Evolutionary conservation across 2,329 filamentous ascomycete species (phyloP).

Genomic region (Stemphylium beticola): DNA sequence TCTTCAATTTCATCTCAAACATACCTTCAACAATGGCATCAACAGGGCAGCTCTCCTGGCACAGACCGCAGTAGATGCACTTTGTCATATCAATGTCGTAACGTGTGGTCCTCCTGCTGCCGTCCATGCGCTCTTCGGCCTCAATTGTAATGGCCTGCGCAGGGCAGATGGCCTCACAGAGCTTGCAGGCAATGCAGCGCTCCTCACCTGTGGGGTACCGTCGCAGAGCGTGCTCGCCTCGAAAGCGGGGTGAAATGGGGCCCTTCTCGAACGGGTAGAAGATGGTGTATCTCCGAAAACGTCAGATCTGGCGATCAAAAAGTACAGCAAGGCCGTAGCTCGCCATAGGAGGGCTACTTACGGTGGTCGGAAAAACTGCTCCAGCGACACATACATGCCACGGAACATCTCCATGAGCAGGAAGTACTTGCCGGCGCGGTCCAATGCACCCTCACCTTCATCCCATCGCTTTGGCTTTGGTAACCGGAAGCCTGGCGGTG

Average conservation of each 20-base stretch:
- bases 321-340: conserved; percentile 8
- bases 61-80: conserved; percentile 99
- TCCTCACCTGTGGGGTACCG: conserved; percentile 98
- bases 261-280: conserved; percentile 99
- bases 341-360: conserved; percentile 62
- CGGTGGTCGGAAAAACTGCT: conserved; percentile 98
- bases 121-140: conserved; percentile 96
- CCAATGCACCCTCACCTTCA: conserved; percentile 76
- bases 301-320: conserved; percentile 32
- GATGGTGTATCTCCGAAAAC: conserved; percentile 80
- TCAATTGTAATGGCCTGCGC: conserved; percentile 99
- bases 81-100: conserved; percentile 99
- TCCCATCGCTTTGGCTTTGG: conserved; percentile 78
- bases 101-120: conserved; percentile 90
- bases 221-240: conserved; percentile 94
- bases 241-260: conserved; percentile 96
- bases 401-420: conserved; percentile 93
- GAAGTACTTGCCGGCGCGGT: conserved; percentile 92
- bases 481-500: conserved; percentile 81
- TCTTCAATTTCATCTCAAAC: conserved; percentile 25
- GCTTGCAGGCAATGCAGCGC: conserved; percentile 99
- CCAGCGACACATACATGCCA: conserved; percentile 96
- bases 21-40: conserved; percentile 85
- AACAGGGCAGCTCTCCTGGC: conserved; percentile 98
- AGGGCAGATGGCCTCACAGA: conserved; percentile 97